Conservation (phyloP, 345 rosid genomes). For the Lepidium didymum region DNA sequence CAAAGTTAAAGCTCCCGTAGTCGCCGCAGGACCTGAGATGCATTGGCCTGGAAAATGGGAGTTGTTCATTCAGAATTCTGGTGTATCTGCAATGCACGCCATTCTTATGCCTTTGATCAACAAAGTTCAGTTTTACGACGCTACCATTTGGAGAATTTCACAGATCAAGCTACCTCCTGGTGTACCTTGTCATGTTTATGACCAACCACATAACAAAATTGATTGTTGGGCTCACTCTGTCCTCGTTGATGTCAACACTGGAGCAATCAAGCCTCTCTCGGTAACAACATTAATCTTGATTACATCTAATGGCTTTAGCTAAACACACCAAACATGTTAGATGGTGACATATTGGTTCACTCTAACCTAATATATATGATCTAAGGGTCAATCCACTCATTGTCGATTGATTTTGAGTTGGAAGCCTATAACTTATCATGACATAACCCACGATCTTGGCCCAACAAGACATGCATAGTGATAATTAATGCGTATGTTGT, state of each 20-base stretch:
- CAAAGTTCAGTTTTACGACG: slow-evolving; percentile 60
- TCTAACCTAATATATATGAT: too few species aligned
- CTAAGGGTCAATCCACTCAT: too few species aligned
- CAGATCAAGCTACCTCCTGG: slow-evolving; percentile 30
- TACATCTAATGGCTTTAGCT: background rate
- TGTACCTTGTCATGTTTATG: slow-evolving; percentile 34
- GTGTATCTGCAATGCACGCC: slow-evolving; percentile 84
- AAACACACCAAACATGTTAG: background rate
- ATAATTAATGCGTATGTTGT: too few species aligned
- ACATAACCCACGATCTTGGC: too few species aligned
- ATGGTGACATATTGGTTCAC: too few species aligned
- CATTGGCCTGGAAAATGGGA: slow-evolving; percentile 53
- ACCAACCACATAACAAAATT: slow-evolving; percentile 7
- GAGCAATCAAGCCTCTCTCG: slow-evolving; percentile 40
- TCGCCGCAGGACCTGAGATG: background rate
- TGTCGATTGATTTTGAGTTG: too few species aligned
- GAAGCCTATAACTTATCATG: too few species aligned
- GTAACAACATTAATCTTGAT: slow-evolving; percentile 23
- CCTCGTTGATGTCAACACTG: slow-evolving; percentile 38
- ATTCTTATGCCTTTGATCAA: slow-evolving; percentile 50
- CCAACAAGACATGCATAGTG: too few species aligned
- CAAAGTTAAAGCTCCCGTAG: background rate
- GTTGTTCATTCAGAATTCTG: slow-evolving; percentile 43
- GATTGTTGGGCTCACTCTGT: slow-evolving; percentile 74
- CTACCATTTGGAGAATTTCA: slow-evolving; percentile 62